These are phyloP conservation scores for Metahyphopichia silvanorum DNA, from an alignment of 805 yeast species.

Conservation along the genomic window DNA sequence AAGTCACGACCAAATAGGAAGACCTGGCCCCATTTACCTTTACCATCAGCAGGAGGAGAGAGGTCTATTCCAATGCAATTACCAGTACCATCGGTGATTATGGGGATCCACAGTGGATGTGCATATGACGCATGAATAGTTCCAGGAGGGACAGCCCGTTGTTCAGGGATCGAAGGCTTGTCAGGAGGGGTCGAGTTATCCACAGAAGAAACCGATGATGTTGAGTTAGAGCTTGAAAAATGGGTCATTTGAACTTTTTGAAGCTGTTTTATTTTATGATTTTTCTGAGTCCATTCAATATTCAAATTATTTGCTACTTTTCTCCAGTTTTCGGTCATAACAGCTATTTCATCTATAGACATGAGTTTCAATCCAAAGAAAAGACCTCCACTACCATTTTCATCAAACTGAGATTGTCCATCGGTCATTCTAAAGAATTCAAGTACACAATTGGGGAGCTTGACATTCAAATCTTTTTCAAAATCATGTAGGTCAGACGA, in stretches of 20 bases:
- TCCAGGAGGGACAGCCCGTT: conserved; percentile 73
- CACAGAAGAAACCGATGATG: conserved; percentile 15
- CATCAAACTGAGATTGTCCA: conserved; percentile 74
- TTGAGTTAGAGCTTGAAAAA: conserved; percentile 10
- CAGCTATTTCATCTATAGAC: conserved; percentile 76
- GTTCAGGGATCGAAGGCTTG: conserved; percentile 33
- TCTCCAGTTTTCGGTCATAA: conserved; percentile 85
- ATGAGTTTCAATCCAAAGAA: conserved; percentile 77
- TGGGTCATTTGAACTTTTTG: conserved; percentile 20
- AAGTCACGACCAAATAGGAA: conserved; percentile 92
- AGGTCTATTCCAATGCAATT: conserved; percentile 90
- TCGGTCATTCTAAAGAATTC: conserved; percentile 82
- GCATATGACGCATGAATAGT: conserved; percentile 74
- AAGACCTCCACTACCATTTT: conserved; percentile 65
- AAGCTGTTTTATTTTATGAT: conserved; percentile 15
- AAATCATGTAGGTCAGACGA: conserved; percentile 75
- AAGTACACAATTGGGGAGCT: conserved; percentile 76
- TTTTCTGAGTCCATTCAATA: conserved; percentile 17
- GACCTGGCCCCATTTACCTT: conserved; percentile 76
- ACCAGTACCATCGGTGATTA: conserved; percentile 84
- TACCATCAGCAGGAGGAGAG: conserved; percentile 60
- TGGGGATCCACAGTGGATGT: conserved; percentile 90
- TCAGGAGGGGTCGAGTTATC: conserved; percentile 4
- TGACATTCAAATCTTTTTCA: conserved; percentile 73
- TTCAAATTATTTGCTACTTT: conserved; percentile 51